A percentile compares a stretch with the other conserved stretches of the same genome.
Evolutionary conservation across 75 land plant genomes (phyloP).

Genomic region (Picea sitchensis): DNA sequence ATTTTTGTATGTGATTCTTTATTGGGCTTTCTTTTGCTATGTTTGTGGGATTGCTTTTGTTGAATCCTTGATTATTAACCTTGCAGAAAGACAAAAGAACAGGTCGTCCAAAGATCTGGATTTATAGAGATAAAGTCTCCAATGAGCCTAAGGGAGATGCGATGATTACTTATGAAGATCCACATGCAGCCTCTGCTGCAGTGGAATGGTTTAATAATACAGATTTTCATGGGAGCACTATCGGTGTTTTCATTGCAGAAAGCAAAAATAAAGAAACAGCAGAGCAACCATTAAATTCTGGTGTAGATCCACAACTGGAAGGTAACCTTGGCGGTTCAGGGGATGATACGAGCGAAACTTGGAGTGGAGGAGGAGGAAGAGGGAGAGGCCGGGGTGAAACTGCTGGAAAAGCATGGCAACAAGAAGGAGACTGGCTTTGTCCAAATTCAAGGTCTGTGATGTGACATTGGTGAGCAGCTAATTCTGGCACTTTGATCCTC

Average conservation of each 20-base stretch:
- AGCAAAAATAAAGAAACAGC: conserved; percentile 54
- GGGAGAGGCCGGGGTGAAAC: conserved; percentile 83
- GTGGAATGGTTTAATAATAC: conserved; percentile 94
- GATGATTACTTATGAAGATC: conserved; percentile 88
- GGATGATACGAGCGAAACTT: conserved; percentile 28
- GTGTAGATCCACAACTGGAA: conserved; percentile 17
- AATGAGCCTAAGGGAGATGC: conserved; percentile 93
- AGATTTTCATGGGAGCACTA: conserved; percentile 81
- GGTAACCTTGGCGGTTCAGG: conserved; percentile 20
- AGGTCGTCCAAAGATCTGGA: conserved; percentile 81
- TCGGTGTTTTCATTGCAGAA: conserved; percentile 80
- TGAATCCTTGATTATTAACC: neutral
- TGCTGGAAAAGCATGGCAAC: conserved; percentile 86
- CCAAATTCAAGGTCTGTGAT: conserved; percentile 99
- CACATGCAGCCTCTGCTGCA: conserved; percentile 90
- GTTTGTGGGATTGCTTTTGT: neutral
- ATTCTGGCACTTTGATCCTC: conserved; percentile 35
- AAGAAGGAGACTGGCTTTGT: conserved; percentile 97
- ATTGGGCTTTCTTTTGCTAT: neutral
- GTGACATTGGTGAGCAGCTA: conserved; percentile 95
- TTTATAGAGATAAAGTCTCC: conserved; percentile 72
- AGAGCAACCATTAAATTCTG: conserved; percentile 11
- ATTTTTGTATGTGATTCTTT: neutral
- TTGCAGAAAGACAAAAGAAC: conserved; percentile 85
- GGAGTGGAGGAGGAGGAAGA: conserved; percentile 44